Base-by-base conservation (phyloP, 495 filamentous ascomycete genomes). In the Penicillium waksmanii region DNA sequence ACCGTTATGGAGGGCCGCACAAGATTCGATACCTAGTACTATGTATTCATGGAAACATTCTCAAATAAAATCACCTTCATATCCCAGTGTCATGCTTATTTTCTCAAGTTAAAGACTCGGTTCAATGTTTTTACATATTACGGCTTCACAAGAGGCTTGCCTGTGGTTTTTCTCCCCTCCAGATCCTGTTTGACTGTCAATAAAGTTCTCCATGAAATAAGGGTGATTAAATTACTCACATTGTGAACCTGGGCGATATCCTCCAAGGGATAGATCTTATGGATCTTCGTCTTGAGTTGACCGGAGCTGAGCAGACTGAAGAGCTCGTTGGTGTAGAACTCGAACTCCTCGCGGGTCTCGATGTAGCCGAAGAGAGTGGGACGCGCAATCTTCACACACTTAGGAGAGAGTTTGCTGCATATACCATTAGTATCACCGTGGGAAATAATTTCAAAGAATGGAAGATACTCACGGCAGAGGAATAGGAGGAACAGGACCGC, bases 321-420 rank as follows among this genome's bases (percentile, higher is more conserved):
- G 27, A 98, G 78, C 74, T 95, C 89, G 31, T 81, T 81, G 10
- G 81, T 72, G 72, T 93, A 96, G 42, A 69, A 68, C 62, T 89
- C 82, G 47, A 88, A 87, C 71, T 96, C 95, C 65, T 92, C 93
- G 5, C 84, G 75, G 27, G 89, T 93, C 36, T 74, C 73, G 49
- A 96, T 81, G 68, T 96, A 97, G 11, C 78, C 81, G 64, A 89
- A 87, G 42, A 98, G 66, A 21, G 78, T 82, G 2, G 95, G 92
- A 25, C 96, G 81, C 65, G 90, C 69, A 48, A 98, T 71, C 73
- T 89, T 92, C 61, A 88, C 74, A 72, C 95, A 96, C 80, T 97
- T 97, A 49, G 85, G 77, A 3, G 81, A 69, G n/a, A 97, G 76
- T 70, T 72, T 75, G 8, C 76, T 79, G 35, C 53, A 33, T 8